phyloP scores from a whole-genome alignment of 2,329 filamentous ascomycete genomes.

The Aspergillus latus region DNA sequence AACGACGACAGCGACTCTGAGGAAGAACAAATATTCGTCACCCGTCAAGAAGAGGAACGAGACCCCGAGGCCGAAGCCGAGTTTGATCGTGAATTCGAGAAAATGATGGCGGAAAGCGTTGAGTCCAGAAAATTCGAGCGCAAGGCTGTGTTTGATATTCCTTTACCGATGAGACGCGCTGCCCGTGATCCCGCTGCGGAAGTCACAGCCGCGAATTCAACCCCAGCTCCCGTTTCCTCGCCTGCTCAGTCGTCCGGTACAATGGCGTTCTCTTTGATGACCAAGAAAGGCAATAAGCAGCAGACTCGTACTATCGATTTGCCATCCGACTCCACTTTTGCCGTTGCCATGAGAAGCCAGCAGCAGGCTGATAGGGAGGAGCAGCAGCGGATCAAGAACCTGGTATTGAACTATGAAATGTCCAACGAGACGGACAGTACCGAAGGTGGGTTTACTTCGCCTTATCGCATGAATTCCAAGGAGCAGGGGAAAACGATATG shows the following conservation, averaged over 20 bases:
- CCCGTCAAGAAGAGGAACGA: constrained; percentile 81
- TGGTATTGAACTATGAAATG: constrained; percentile 95
- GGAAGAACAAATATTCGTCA: constrained; percentile 89
- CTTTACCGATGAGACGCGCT: constrained; percentile 78
- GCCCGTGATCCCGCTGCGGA: constrained; percentile 58
- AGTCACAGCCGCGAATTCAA: not conserved
- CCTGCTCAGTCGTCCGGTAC: constrained; percentile 50
- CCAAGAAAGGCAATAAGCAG: constrained; percentile 92
- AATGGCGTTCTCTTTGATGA: constrained; percentile 97
- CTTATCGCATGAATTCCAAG: not conserved
- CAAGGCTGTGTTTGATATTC: constrained; percentile 93
- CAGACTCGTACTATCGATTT: constrained; percentile 89
- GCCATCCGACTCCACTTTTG: constrained; percentile 84
- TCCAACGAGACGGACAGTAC: constrained; percentile 74
- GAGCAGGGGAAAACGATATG: constrained; percentile 16
- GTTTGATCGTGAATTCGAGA: constrained; percentile 95
- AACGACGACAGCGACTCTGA: constrained; percentile 58
- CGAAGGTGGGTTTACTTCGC: constrained; percentile 62
- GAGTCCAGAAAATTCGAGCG: constrained; percentile 96
- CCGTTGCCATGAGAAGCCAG: constrained; percentile 92
- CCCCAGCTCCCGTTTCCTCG: constrained; percentile 31
- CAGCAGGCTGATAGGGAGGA: constrained; percentile 94
- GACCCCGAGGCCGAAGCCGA: constrained; percentile 95
- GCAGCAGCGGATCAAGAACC: constrained; percentile 96
- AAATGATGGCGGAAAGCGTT: constrained; percentile 96